Conservation (phyloP, 768 basidiomycete genomes). For the Lactarius akahatsu region DNA sequence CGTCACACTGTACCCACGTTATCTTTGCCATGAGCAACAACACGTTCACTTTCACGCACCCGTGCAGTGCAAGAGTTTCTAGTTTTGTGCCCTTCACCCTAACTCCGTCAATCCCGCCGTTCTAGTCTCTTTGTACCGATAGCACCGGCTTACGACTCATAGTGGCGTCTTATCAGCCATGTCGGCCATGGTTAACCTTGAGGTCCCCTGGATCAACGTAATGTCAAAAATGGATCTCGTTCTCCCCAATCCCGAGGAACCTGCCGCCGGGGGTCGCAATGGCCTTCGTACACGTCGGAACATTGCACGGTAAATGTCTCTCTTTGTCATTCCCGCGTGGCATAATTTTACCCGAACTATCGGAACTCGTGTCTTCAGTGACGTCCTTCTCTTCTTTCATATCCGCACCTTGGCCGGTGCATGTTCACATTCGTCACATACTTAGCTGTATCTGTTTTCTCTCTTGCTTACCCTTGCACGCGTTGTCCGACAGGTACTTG, state of each 20-base stretch:
- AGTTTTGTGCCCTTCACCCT: constrained; percentile 21
- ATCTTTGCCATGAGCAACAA: constrained; percentile 8
- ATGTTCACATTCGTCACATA: constrained; percentile 19
- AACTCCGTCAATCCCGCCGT: constrained; percentile 21
- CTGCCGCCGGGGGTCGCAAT: constrained; percentile 58
- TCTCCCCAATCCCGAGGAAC: constrained; percentile 59
- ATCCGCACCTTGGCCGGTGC: constrained; percentile 25
- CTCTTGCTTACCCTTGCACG: constrained; percentile 18
- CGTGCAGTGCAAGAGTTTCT: not conserved
- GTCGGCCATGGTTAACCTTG: constrained; percentile 98
- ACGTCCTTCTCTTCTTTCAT: constrained; percentile 30
- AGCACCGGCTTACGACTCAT: constrained; percentile 24
- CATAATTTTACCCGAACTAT: constrained; percentile 21
- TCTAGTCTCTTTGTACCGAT: constrained; percentile 12
- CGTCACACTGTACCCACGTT: constrained; percentile 14
- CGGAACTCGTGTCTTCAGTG: constrained; percentile 15
- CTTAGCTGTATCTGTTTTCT: constrained; percentile 25
- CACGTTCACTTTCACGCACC: constrained; percentile 3
- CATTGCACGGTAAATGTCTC: constrained; percentile 65
- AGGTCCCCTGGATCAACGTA: constrained; percentile 95
- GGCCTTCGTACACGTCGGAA: constrained; percentile 73
- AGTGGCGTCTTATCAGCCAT: constrained; percentile 96
- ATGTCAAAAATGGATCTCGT: constrained; percentile 99
- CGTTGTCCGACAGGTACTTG: constrained; percentile 57
- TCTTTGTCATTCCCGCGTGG: constrained; percentile 26